Conservation (phyloP, 2,329 filamentous ascomycete genomes). For the Aureobasidium sp. region DNA sequence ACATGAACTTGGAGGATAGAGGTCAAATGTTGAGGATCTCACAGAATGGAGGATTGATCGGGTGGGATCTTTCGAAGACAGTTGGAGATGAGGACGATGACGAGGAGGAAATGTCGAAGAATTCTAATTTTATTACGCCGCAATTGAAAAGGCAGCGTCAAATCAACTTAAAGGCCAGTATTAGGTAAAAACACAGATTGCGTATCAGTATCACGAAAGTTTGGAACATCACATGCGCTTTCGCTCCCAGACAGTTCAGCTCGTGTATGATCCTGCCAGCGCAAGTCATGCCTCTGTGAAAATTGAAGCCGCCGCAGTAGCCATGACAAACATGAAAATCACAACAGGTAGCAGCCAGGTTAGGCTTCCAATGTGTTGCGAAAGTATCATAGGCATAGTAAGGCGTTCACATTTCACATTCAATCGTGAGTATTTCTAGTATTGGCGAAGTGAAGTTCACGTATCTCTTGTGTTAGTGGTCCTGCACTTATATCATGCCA, state of each 20-base stretch:
- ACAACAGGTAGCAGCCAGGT: not conserved
- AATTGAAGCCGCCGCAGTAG: not conserved
- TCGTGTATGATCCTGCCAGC: too few relatives aligned
- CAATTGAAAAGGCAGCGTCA: not conserved
- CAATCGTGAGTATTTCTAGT: not conserved
- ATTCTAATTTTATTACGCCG: not conserved
- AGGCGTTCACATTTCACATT: not conserved
- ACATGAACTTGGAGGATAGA: conserved; percentile 19
- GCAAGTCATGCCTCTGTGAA: not conserved
- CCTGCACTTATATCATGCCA: not conserved
- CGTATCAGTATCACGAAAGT: not conserved
- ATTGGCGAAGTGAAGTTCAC: not conserved
- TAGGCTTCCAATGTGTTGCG: not conserved
- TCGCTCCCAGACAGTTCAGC: too few relatives aligned
- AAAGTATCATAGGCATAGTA: too few relatives aligned
- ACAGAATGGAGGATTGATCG: conserved; percentile 17
- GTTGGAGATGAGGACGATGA: not conserved
- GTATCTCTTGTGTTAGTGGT: not conserved
- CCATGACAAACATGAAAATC: not conserved
- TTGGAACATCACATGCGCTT: not conserved
- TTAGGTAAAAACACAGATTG: not conserved
- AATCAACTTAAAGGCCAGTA: not conserved
- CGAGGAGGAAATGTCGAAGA: not conserved
- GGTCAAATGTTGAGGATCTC: conserved; percentile 20
- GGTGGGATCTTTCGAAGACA: conserved; percentile 7